phyloP scores from a whole-genome alignment of 495 filamentous ascomycete species.

The Aspergillus asperescens region DNA sequence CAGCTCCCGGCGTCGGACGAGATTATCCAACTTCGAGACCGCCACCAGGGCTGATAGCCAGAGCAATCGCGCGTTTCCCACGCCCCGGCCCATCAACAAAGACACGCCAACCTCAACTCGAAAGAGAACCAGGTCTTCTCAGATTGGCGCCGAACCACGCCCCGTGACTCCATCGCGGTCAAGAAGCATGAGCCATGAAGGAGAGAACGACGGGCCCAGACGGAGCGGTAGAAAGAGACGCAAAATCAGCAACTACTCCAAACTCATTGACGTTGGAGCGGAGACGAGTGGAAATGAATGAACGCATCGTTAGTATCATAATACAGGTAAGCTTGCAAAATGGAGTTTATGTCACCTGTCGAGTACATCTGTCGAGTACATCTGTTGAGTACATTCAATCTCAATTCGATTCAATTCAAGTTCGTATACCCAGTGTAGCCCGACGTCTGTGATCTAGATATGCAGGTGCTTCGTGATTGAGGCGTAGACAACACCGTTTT shows the following conservation, averaged over 20 bases:
- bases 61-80: neutral
- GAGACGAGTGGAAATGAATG: constrained; percentile 21
- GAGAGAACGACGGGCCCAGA: constrained; percentile 2
- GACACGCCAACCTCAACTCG: neutral
- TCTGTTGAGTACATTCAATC: no score
- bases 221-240: constrained; percentile 24
- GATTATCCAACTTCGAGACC: neutral
- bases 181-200: neutral
- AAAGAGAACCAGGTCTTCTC: constrained; percentile 5
- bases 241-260: constrained; percentile 29
- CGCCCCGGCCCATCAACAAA: neutral
- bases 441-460: no score
- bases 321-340: neutral
- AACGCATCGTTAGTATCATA: neutral
- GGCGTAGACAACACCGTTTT: no score
- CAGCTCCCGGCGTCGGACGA: neutral
- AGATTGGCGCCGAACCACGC: neutral
- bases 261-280: constrained; percentile 26
- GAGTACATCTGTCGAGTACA: no score
- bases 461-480: no score
- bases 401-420: no score
- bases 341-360: no score
- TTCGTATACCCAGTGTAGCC: no score
- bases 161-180: neutral
- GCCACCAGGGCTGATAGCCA: neutral